Evolutionary conservation across 2,329 filamentous ascomycete genomes (phyloP).

Genomic region (Byssochlamys sp.): DNA sequence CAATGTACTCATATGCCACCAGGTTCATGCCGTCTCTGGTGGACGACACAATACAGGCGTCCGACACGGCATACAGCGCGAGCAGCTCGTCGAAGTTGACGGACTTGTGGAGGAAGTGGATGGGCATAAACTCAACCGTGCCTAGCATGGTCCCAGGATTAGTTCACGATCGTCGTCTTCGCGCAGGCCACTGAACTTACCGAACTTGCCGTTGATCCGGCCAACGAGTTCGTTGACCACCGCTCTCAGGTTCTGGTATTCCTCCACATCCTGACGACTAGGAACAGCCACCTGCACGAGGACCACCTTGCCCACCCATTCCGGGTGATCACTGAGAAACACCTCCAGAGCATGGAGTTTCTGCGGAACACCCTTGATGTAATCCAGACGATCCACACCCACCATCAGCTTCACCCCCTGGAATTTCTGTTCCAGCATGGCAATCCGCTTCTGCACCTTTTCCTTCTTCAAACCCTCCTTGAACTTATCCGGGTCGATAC

Average conservation of each 20-base stretch:
- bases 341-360: conserved; percentile 90
- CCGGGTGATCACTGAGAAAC: conserved; percentile 85
- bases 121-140: conserved; percentile 93
- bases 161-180: neutral
- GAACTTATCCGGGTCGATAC: conserved; percentile 92
- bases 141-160: conserved; percentile 33
- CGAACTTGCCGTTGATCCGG: conserved; percentile 88
- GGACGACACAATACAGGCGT: conserved; percentile 79
- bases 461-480: conserved; percentile 71
- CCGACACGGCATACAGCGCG: conserved; percentile 77
- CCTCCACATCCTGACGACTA: conserved; percentile 83
- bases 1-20: conserved; percentile 93
- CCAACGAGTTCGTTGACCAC: conserved; percentile 92
- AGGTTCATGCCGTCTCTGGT: conserved; percentile 94
- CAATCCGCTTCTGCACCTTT: conserved; percentile 74
- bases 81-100: conserved; percentile 87
- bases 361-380: conserved; percentile 94
- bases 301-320: conserved; percentile 93
- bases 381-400: conserved; percentile 86
- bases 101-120: conserved; percentile 92
- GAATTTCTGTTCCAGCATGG: conserved; percentile 72
- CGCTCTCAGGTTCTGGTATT: conserved; percentile 86
- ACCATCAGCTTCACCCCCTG: conserved; percentile 89
- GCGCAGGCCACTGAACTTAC: conserved; percentile 22
- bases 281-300: conserved; percentile 89